A percentile compares a stretch with the other conserved stretches of the same genome.
Evolutionary conservation across 2,329 filamentous ascomycete genomes (phyloP).

Genomic region (Lojkania enalia): DNA sequence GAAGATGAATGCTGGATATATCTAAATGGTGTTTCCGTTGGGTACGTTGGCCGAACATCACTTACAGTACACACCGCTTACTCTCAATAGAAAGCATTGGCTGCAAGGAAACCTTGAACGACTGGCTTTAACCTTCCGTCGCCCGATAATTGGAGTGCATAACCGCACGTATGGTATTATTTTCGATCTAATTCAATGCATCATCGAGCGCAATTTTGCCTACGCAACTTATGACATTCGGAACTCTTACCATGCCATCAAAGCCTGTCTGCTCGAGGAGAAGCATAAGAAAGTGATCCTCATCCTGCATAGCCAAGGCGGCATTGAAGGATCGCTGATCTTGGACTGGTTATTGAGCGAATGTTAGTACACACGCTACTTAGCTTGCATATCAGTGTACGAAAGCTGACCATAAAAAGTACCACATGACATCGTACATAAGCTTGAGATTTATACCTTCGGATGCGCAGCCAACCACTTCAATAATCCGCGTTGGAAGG

Average conservation of each 20-base stretch:
- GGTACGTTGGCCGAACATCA: slow-evolving; percentile 54
- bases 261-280: slow-evolving; percentile 64
- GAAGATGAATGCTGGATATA: slow-evolving; percentile 77
- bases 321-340: slow-evolving; percentile 71
- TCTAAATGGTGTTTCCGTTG: slow-evolving; percentile 70
- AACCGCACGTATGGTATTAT: slow-evolving; percentile 73
- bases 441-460: slow-evolving; percentile 71
- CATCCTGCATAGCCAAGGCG: slow-evolving; percentile 77
- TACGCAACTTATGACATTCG: slow-evolving; percentile 70
- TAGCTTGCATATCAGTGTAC: slow-evolving; percentile 51
- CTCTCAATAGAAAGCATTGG: slow-evolving; percentile 29
- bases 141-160: slow-evolving; percentile 72
- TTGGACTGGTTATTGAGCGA: slow-evolving; percentile 78
- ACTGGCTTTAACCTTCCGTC: slow-evolving; percentile 70
- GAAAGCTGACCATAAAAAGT: slow-evolving; percentile 12
- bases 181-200: slow-evolving; percentile 76
- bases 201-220: slow-evolving; percentile 73
- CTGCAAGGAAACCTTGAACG: slow-evolving; percentile 68
- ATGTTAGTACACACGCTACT: slow-evolving; percentile 62
- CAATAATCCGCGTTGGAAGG: slow-evolving; percentile 66
- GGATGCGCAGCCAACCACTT: slow-evolving; percentile 80
- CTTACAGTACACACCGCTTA: no score
- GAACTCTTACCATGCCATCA: slow-evolving; percentile 63
- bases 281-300: slow-evolving; percentile 70
- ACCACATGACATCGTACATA: slow-evolving; percentile 20